phyloP scores from a whole-genome alignment of 805 yeast species.

The Torulaspora indica region DNA sequence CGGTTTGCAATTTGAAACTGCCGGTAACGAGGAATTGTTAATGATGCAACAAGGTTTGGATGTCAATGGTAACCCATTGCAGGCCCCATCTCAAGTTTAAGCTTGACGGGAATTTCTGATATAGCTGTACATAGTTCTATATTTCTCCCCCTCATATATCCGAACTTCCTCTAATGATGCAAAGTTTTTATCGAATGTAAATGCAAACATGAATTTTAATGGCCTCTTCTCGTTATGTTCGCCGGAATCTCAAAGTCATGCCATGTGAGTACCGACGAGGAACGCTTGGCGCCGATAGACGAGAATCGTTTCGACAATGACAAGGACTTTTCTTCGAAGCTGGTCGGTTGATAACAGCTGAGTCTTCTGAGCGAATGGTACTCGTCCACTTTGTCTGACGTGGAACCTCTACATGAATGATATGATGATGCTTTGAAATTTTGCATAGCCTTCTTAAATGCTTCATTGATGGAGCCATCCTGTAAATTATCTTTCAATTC shows the following conservation, averaged over 20 bases:
- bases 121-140: conserved; percentile 14
- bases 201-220: background rate
- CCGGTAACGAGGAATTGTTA: conserved; percentile 88
- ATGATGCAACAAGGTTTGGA: conserved; percentile 88
- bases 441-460: conserved; percentile 23
- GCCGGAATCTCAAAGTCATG: background rate
- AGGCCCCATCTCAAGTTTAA: conserved; percentile 63
- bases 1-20: conserved; percentile 93
- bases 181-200: conserved; percentile 1
- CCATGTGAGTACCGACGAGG: conserved; percentile 4
- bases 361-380: conserved; percentile 4
- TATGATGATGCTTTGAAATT: conserved; percentile 11
- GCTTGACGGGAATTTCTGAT: conserved; percentile 10
- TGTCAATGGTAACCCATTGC: conserved; percentile 80
- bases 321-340: background rate
- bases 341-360: conserved; percentile 10
- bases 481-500: background rate
- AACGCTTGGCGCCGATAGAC: background rate
- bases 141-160: conserved; percentile 10
- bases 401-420: conserved; percentile 4
- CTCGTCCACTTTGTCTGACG: background rate
- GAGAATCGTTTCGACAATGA: conserved; percentile 4
- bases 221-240: background rate
- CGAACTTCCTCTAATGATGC: conserved; percentile 8
- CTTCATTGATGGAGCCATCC: conserved; percentile 13